Evolutionary conservation across 306 rosid species (phyloP), one percentile per base, ranked within the genome.

Genomic region (Dryas drummondii): DNA sequence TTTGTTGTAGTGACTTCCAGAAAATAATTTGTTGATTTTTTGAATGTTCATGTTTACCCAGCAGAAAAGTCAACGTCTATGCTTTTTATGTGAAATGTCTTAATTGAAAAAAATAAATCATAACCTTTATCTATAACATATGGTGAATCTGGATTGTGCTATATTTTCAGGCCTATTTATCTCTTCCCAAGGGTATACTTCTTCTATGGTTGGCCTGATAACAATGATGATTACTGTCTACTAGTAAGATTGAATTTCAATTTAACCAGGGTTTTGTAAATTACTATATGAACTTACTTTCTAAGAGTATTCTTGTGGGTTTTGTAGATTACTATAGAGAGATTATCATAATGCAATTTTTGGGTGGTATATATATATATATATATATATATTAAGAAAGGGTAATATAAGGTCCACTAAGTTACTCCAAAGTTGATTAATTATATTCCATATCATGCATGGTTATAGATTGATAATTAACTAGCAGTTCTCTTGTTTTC

Each of bases 151-250:
- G 19, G 52, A 63, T 66, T 74, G 58, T 69, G 73, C 41, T 83
- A 73, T 82, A 45, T 80, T 82, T 87, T 60, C 91, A 94, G 99
- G 97, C 96, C 68, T 94, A 94, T 81, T 86, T 94, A 77, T 94
- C 99, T 78, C 97, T 94, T 85, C 97, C 97, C 27, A 97, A 94
- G 83, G 99, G 99, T 68, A 22, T 22, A 87, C 94, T 79, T 97
- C 99, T 71, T 94, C 99, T 68, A 97, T 92, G 61, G 87, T 87
- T 86, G 99, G 99, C 73, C 85, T 94, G 53, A 87, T 82, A 81
- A 97, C 97, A 47, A 92, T 94, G 99, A 92, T 94, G 97, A 86
- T 87, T 94, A 94, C 76, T 79, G 82, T 81, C 79, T 90, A 64
- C 83, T 92, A 93, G 97, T 94, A 80, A 86, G 93, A 75, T 78